A percentile compares a stretch with the other conserved stretches of the same genome.
Conservation (phyloP, 306 rosid species). For the Aeschynomene evenia region DNA sequence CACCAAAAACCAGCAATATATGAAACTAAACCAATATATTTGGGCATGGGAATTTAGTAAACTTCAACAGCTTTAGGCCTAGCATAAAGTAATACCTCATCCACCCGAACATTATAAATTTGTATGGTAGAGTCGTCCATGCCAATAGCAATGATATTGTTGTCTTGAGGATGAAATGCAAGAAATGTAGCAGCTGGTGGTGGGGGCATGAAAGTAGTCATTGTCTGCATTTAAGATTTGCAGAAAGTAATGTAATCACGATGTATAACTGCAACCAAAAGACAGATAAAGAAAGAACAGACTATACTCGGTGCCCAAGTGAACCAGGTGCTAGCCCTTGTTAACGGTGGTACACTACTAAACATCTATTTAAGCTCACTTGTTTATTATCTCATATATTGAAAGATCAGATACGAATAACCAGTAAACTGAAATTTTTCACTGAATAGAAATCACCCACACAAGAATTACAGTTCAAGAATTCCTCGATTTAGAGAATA, state of each 20-base stretch:
- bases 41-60: conserved; percentile 17
- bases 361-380: conserved; percentile 8
- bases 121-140: conserved; percentile 98
- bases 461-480: conserved; percentile 3
- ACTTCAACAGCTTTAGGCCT: conserved; percentile 4
- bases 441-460: background rate
- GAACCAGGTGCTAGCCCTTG: conserved; percentile 3
- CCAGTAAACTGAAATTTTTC: background rate
- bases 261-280: background rate
- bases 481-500: conserved; percentile 2
- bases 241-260: conserved; percentile 26
- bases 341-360: background rate
- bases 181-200: conserved; percentile 99
- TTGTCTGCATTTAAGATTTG: conserved; percentile 63
- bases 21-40: conserved; percentile 9
- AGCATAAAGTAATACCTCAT: conserved; percentile 62
- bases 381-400: background rate
- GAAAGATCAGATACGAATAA: conserved; percentile 24
- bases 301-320: conserved; percentile 17
- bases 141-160: conserved; percentile 97
- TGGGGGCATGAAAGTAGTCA: conserved; percentile 99
- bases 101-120: conserved; percentile 94
- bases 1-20: background rate
- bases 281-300: background rate
- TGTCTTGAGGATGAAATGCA: conserved; percentile 99